phyloP scores from a whole-genome alignment of 169 alveolate species.

The Eimeria sp. region DNA sequence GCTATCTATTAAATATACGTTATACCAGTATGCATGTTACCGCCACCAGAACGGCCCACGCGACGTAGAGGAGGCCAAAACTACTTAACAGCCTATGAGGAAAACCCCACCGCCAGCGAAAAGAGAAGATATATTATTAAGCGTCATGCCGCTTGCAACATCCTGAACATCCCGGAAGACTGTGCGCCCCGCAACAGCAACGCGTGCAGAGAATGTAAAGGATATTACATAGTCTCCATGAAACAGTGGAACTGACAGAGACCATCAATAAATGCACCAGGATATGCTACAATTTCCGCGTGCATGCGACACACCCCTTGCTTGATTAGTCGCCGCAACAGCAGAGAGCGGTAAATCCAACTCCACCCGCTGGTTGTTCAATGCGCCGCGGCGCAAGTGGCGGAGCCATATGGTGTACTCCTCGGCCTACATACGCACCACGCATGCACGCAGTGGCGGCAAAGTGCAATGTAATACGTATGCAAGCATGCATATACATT shows the following conservation, averaged over 20 bases:
- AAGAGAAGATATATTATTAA: background rate
- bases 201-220: background rate
- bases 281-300: background rate
- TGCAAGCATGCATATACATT: background rate
- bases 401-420: conserved; percentile 87
- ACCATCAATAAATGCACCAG: background rate
- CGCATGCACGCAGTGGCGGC: too few relatives aligned
- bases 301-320: background rate
- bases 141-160: background rate
- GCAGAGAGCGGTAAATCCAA: conserved; percentile 86
- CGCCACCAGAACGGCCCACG: too few relatives aligned
- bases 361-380: conserved; percentile 88
- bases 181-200: background rate
- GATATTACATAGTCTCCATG: background rate
- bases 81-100: too few relatives aligned
- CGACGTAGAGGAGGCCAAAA: too few relatives aligned
- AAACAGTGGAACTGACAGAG: background rate
- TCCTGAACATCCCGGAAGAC: conserved; percentile 35
- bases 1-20: too few relatives aligned
- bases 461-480: background rate
- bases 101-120: conserved; percentile 41
- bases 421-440: conserved; percentile 82
- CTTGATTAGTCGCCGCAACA: background rate
- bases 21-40: too few relatives aligned
- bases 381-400: conserved; percentile 87